These are phyloP conservation scores for Blastobotrys terrestris DNA, from an alignment of 805 yeast genomes.

Conservation along the genomic window DNA sequence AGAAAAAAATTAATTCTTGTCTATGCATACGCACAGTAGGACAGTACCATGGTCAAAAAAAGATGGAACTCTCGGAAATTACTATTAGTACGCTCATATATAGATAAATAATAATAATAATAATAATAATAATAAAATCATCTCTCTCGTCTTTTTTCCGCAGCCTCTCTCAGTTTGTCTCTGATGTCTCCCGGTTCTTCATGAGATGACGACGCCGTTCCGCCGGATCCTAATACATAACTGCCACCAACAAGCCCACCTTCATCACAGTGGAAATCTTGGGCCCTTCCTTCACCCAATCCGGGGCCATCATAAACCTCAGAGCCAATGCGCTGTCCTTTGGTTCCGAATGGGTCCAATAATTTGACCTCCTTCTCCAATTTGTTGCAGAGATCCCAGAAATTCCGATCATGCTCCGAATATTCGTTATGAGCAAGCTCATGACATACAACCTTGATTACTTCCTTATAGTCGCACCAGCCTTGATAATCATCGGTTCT, in stretches of 20 bases:
- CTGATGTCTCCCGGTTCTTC: neutral
- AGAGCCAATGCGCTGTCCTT: constrained; percentile 19
- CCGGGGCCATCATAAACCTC: constrained; percentile 14
- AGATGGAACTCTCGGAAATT: too few relatives aligned
- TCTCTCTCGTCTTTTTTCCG: neutral
- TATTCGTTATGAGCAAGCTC: constrained; percentile 35
- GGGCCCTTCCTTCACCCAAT: neutral
- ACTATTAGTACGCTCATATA: too few relatives aligned
- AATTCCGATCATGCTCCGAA: constrained; percentile 30
- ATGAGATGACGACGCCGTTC: neutral
- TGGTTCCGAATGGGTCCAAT: constrained; percentile 27
- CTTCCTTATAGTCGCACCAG: constrained; percentile 30
- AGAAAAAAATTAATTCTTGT: too few relatives aligned
- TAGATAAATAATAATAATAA: too few relatives aligned
- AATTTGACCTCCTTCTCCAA: constrained; percentile 32
- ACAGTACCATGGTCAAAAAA: too few relatives aligned
- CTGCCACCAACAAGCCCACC: neutral
- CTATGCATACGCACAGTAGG: too few relatives aligned
- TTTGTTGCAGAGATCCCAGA: constrained; percentile 30
- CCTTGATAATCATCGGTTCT: constrained; percentile 36
- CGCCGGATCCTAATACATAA: neutral
- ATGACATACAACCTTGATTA: constrained; percentile 33
- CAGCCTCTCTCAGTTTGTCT: neutral
- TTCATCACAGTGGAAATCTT: constrained; percentile 2
- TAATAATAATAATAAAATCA: neutral